These are phyloP conservation scores for Thelephora terrestris DNA, from an alignment of 1,284 basidiomycete species.

Conservation along the genomic window DNA sequence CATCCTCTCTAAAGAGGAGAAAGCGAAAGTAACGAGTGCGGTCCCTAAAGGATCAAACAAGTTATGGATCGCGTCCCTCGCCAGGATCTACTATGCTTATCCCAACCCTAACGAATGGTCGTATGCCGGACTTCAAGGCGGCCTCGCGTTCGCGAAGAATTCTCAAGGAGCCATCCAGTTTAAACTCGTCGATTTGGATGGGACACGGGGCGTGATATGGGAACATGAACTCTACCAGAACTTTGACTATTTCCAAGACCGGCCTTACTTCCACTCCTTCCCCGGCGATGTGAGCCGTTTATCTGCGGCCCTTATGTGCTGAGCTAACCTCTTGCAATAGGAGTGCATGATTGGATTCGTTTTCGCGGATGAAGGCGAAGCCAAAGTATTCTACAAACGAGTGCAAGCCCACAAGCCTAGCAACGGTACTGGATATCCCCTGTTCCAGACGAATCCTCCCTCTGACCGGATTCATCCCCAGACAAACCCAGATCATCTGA, in stretches of 20 bases:
- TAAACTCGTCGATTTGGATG: conserved; percentile 73
- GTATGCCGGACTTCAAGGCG: conserved; percentile 81
- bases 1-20: conserved; percentile 65
- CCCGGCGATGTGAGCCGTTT: conserved; percentile 71
- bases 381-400: conserved; percentile 85
- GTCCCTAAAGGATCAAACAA: conserved; percentile 51
- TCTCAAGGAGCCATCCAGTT: conserved; percentile 52
- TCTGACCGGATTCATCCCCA: conserved; percentile 25
- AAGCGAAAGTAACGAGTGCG: conserved; percentile 61
- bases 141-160: conserved; percentile 58
- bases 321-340: conserved; percentile 27
- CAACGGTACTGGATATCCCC: conserved; percentile 35
- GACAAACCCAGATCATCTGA: conserved; percentile 28
- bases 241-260: conserved; percentile 79
- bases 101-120: conserved; percentile 71
- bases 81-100: conserved; percentile 80
- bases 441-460: conserved; percentile 13
- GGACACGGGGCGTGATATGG: conserved; percentile 87
- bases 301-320: not conserved
- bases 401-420: conserved; percentile 63
- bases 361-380: conserved; percentile 84
- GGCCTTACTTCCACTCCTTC: conserved; percentile 92
- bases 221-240: conserved; percentile 87
- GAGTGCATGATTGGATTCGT: conserved; percentile 87
- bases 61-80: conserved; percentile 71